Evolutionary conservation across 2,329 filamentous ascomycete species (phyloP), one percentile per base, ranked within the genome.

Genomic region (Penicillium sp.): DNA sequence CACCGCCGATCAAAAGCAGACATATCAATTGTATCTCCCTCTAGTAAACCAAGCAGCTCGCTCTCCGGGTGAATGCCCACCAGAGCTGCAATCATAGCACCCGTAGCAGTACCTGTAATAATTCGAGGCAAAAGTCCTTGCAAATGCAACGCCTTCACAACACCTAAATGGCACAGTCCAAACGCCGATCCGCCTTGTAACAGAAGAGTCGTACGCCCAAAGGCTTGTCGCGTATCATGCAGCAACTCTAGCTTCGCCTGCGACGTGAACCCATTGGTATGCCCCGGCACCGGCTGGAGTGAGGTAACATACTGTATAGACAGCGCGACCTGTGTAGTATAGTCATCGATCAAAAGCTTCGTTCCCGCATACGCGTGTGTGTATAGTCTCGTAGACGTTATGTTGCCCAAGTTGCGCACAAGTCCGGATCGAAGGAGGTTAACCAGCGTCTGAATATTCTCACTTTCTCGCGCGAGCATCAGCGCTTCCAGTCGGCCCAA

Each of bases 121-220:
- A 97, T 96, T 44, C 92, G 85, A 4, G 95, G 93, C 46, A 97
- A 80, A 16, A 97, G 77, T 0, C 91, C 91, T 27, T 90, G 85
- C 35, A 92, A 77, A 74, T 93, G 91, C 42, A 97, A 78, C 2
- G 92, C 92, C 71, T 93, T 96, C 39, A 96, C 90, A 6, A 97
- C 92, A 7, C 93, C 93, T 4, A 97, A 75, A 74, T 97, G 93
- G 67, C 91, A 96, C 10, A 96, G 78, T 2, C 93, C 93, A 68
- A 97, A 96, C 57, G 96, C 93, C 43, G 92, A 90, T 14, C 93
- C 93, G 48, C 93, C 93, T 72, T 97, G 92, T 1, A 97, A 77
- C 4, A 97, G 89, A 25, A 97, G 81, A 1, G 90, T 92, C 55
- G 88, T 95, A 62, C 92, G 83, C 10, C 93, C 93, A 75, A 96